Evolutionary conservation across 495 filamentous ascomycete species (phyloP).

Genomic region (Poronia punctata): DNA sequence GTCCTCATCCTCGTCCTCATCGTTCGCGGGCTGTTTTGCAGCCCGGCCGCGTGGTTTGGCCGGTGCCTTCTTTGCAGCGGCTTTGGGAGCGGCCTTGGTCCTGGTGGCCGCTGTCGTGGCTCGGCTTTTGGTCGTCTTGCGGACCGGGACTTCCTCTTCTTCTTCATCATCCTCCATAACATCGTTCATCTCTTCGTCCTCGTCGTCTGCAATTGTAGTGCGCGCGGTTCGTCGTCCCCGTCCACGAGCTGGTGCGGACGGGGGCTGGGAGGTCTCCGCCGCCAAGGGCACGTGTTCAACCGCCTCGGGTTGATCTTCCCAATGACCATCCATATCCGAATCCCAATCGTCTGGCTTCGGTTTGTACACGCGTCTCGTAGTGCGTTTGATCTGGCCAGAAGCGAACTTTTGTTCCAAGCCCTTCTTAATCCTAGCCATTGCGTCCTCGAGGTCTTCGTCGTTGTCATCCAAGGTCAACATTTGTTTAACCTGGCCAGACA

Average conservation of each 20-base stretch:
- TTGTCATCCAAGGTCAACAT: constrained; percentile 63
- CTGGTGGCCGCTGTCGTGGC: constrained; percentile 17
- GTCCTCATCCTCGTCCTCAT: constrained; percentile 58
- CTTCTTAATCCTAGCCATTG: constrained; percentile 64
- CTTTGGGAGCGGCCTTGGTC: constrained; percentile 33
- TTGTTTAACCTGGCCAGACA: constrained; percentile 68
- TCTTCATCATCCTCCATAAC: constrained; percentile 20
- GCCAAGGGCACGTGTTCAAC: constrained; percentile 41
- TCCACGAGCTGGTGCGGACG: constrained; percentile 19
- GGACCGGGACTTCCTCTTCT: constrained; percentile 17
- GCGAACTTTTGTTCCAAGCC: constrained; percentile 67
- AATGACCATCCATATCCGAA: constrained; percentile 73
- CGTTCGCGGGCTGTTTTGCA: constrained; percentile 52
- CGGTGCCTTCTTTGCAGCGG: constrained; percentile 30
- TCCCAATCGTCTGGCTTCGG: constrained; percentile 83
- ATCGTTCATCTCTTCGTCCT: constrained; percentile 35
- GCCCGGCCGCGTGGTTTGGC: constrained; percentile 33
- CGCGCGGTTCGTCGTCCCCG: constrained; percentile 19
- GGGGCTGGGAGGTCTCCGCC: constrained; percentile 37
- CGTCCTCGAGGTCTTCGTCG: constrained; percentile 58
- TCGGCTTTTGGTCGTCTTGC: constrained; percentile 30
- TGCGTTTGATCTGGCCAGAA: constrained; percentile 57
- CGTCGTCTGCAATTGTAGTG: constrained; percentile 29
- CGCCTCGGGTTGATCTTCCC: constrained; percentile 73
- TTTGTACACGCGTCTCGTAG: constrained; percentile 47